Base-by-base conservation (phyloP, 139 green algal species). In the Gonium pectorale region DNA sequence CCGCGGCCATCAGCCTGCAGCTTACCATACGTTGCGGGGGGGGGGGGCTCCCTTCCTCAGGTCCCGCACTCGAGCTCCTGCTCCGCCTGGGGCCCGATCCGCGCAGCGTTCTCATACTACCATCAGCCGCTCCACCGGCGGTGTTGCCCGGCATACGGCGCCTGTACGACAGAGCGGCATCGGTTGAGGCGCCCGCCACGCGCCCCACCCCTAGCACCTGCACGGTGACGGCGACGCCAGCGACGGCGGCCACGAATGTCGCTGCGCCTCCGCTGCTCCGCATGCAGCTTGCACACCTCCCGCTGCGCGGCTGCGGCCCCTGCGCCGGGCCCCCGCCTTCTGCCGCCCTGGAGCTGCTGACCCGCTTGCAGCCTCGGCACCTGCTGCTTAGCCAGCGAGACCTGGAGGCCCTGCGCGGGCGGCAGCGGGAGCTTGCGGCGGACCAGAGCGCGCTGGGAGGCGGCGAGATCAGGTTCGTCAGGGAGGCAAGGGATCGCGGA, bases 311-410 rank as follows among this genome's bases (percentile, higher is more conserved):
- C 63, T 8, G 31, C 44, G 79, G 63, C 46, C 43, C 26, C 62
- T 21, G 7, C 46, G 11, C 22, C 26, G 56, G 56, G 5, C 79
- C 49, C 26, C 43, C 46, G 7, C 46, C 79, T 5, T 27, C 46
- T 6, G 52, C 15, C 22, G 3, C 38, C 35, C 35, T 77, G 37
- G 64, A 85, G 0, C n/a, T 85, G 49, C 3, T 85, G 27, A 7
- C 4, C 3, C 49, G 49, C 27, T 27, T 77, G 38, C 46, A 67
- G 49, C 79, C 79, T 0, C 63, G 62, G 1, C 64, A 85, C 33
- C 79, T 85, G 22, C 63, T 85, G 35, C 44, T 54, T 13, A 77
- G 40, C 63, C 7, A 26, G 3, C 64, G 79, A 3, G 79, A 85
- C 35, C 79, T 68, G 19, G 27, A 4, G 11, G 44, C 77, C 27